A percentile compares a stretch with the other conserved stretches of the same genome.
phyloP scores from a whole-genome alignment of 129 eudicot genomes.

The Erigeron canadensis region DNA sequence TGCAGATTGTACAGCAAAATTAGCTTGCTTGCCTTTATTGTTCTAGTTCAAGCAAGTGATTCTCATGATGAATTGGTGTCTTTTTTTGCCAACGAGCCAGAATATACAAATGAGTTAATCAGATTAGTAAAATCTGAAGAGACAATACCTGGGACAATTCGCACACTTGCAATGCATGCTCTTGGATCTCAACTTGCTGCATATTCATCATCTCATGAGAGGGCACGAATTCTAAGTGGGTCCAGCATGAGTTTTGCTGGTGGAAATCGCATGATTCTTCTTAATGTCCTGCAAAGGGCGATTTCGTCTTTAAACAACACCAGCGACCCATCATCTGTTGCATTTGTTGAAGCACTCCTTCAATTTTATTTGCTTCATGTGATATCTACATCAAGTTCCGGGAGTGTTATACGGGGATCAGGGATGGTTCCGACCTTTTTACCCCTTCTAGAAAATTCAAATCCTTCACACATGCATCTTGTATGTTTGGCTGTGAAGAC shows the following conservation, averaged over 20 bases:
- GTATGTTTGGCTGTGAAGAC: constrained; percentile 90
- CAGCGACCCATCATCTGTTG: constrained; percentile 72
- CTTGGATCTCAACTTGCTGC: constrained; percentile 95
- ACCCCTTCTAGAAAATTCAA: constrained; percentile 86
- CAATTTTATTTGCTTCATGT: constrained; percentile 95
- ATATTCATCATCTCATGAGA: constrained; percentile 90
- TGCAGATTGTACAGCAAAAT: constrained; percentile 92
- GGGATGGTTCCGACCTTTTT: constrained; percentile 98
- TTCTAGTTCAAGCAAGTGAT: constrained; percentile 94
- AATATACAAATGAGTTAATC: constrained; percentile 87
- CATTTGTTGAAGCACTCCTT: constrained; percentile 93
- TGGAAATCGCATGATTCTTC: constrained; percentile 83
- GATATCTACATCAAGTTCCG: constrained; percentile 87
- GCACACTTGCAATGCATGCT: constrained; percentile 93
- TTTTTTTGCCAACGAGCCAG: constrained; percentile 95
- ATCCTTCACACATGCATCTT: constrained; percentile 79
- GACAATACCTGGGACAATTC: constrained; percentile 61
- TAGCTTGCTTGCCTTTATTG: constrained; percentile 83
- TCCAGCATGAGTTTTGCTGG: constrained; percentile 93
- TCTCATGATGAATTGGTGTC: constrained; percentile 93
- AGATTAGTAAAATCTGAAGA: constrained; percentile 93
- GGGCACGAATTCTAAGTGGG: constrained; percentile 88
- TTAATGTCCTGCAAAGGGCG: constrained; percentile 90
- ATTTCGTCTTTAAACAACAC: constrained; percentile 72
- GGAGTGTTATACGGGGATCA: constrained; percentile 84